Evolutionary conservation across 768 basidiomycete species (phyloP).

Genomic region (Russula vinacea): DNA sequence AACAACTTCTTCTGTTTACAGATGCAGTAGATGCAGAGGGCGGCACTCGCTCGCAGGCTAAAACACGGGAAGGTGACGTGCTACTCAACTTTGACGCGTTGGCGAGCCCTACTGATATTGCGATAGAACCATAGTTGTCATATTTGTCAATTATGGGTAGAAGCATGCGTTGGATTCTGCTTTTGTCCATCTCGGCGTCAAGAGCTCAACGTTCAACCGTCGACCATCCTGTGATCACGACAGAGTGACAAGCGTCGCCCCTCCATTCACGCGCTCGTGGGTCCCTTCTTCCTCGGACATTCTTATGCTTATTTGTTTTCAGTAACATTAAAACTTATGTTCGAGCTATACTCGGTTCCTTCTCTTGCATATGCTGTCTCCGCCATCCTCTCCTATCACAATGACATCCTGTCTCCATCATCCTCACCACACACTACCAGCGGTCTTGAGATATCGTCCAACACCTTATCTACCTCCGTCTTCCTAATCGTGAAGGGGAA

Average conservation of each 20-base stretch:
- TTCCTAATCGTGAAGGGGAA: constrained; percentile 83
- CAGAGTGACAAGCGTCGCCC: constrained; percentile 85
- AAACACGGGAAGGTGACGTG: no score
- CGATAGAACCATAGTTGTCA: no score
- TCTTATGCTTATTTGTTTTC: constrained; percentile 4
- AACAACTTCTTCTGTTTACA: constrained; percentile 82
- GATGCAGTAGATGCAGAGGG: no score
- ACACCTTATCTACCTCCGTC: constrained; percentile 85
- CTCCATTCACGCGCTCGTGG: constrained; percentile 81
- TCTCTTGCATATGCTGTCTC: constrained; percentile 86
- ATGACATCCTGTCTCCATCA: constrained; percentile 44
- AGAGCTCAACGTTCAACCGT: constrained; percentile 69
- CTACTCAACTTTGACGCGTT: no score
- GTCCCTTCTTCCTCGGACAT: constrained; percentile 37
- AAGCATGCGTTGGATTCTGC: constrained; percentile 94
- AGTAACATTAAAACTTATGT: constrained; percentile 96
- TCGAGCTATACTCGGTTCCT: constrained; percentile 88
- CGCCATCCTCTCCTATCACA: constrained; percentile 89
- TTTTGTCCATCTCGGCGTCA: constrained; percentile 82
- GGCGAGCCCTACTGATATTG: no score
- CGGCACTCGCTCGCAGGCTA: no score
- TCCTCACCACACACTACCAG: constrained; percentile 51
- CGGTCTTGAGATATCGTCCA: constrained; percentile 87
- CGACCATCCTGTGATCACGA: constrained; percentile 89
- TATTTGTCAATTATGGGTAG: no score